Evolutionary conservation across 2,329 filamentous ascomycete genomes (phyloP).

Genomic region (Magnaporthiopsis incrustans): DNA sequence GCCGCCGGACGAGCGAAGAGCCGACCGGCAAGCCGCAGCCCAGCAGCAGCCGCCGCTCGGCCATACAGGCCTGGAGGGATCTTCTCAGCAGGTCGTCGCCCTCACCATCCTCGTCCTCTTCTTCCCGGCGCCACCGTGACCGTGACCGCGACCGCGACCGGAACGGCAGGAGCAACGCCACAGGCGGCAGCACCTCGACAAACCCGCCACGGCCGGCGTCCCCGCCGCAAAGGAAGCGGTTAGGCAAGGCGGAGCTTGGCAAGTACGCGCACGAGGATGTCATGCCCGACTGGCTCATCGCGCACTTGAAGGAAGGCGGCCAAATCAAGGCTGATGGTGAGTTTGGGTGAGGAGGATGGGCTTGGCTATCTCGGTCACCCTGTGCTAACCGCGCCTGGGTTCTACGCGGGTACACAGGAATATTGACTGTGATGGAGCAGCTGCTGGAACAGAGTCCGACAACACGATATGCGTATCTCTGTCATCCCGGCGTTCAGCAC

Average conservation of each 20-base stretch:
- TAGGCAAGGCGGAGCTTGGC: slow-evolving; percentile 56
- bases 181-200: slow-evolving; percentile 2
- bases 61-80: slow-evolving; percentile 23
- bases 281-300: slow-evolving; percentile 64
- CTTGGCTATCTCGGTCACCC: no score
- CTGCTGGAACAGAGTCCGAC: slow-evolving; percentile 56
- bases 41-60: not conserved
- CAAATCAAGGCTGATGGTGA: slow-evolving; percentile 46
- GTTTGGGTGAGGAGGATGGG: not conserved
- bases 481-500: slow-evolving; percentile 66
- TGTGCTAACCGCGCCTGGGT: not conserved
- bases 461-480: slow-evolving; percentile 69
- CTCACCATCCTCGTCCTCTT: slow-evolving; percentile 7
- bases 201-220: not conserved
- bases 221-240: slow-evolving; percentile 8
- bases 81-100: slow-evolving; percentile 15
- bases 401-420: slow-evolving; percentile 26
- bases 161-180: not conserved
- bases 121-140: slow-evolving; percentile 1
- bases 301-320: slow-evolving; percentile 52
- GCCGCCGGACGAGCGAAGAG: not conserved
- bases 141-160: not conserved
- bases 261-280: slow-evolving; percentile 63
- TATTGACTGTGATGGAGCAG: slow-evolving; percentile 55
- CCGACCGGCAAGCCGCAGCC: not conserved